Base-by-base conservation (phyloP, 306 rosid genomes). In the Vigna trinervia region DNA sequence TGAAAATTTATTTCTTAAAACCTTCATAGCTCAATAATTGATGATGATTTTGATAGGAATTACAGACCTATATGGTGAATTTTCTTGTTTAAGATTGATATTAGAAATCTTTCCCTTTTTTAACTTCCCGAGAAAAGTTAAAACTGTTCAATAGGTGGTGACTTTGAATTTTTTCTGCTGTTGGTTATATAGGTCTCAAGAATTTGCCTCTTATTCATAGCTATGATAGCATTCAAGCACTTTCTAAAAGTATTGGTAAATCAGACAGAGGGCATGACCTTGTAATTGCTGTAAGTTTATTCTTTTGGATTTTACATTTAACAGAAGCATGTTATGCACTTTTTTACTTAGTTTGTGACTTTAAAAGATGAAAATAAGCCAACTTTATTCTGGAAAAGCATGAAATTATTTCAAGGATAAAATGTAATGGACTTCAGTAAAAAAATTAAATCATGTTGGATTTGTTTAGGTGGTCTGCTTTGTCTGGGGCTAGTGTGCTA, bases 151-250 rank as follows among this genome's bases (percentile, higher is more conserved):
- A 50, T 71, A 58, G 30, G 58, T 71, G 62, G 43, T 80, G 13
- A 71, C 17, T 46, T 79, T 60, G 34, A n/a, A 26, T 58, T 47
- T 60, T 71, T 69, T 70, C 38, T 71, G 22, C 38, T 62, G 26
- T 56, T 77, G 46, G 59, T 69, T 30, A 72, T 82, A 81, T 75
- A 95, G 99, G 90, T 78, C 87, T 88, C 84, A 88, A 89, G 89
- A 78, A 89, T 82, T 85, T 92, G 90, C 99, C 99, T 57, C 89
- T 91, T 78, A 90, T 91, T 84, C 99, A 92, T 85, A 84, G 99
- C 77, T 95, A 89, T 86, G 97, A 86, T 5, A 89, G 91, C 88
- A 88, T 92, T 87, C 95, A 91, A 82, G 76, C 87, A 2, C 87
- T 95, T 46, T 82, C 84, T 56, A 91, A 88, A 86, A 83, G 65